Base-by-base conservation (phyloP, 495 filamentous ascomycete species). In the Umbilicaria muhlenbergii region DNA sequence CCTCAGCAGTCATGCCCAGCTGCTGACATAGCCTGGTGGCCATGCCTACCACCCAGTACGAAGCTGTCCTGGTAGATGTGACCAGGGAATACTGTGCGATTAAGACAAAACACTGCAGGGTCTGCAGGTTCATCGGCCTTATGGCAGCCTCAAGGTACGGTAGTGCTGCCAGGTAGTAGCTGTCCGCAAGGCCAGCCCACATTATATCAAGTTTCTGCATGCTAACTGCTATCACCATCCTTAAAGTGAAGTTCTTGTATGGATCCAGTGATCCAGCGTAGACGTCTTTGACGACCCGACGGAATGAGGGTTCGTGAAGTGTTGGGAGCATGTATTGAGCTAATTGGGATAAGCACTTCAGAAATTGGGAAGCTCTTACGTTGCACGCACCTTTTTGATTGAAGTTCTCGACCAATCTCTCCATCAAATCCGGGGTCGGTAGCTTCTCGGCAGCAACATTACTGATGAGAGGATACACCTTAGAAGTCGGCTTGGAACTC, bases 31-130 rank as follows among this genome's bases (percentile, higher is more conserved):
- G 73, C 55, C 81, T 81, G 14, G 81, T 79, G 13, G 84, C 86
- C 32, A 87, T 73, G 11, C 89, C 89, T 35, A 92, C 75, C 31
- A 96, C 75, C 66, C 92, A 94, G 58, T 93, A 96, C 34, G 79
- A 80, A 15, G 89, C 84, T 17, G 86, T 92, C 38, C 85, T 67
- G 0, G 87, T 94, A 3, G 89, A 87, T 3, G 88, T 94, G 34
- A 94, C 61, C 33, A 94, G 67, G 10, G 89, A 94, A 63, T 96
- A 96, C 54, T 89, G 84, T 15, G 77, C 85, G 59, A 94, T 86
- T 11, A 96, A 58, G 0, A 80, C 71, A 36, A 93, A 73, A 50
- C 87, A 94, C 59, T 96, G 89, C n/a, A 96, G 63, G 0, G 89
- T 87, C 52, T 75, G 80, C 13, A 94, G 56, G 53, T 94, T 82